Evolutionary conservation across 225 moss, liverwort and hornwort genomes (phyloP).

Genomic region (Bryoerythrophyllum caledonicum): DNA sequence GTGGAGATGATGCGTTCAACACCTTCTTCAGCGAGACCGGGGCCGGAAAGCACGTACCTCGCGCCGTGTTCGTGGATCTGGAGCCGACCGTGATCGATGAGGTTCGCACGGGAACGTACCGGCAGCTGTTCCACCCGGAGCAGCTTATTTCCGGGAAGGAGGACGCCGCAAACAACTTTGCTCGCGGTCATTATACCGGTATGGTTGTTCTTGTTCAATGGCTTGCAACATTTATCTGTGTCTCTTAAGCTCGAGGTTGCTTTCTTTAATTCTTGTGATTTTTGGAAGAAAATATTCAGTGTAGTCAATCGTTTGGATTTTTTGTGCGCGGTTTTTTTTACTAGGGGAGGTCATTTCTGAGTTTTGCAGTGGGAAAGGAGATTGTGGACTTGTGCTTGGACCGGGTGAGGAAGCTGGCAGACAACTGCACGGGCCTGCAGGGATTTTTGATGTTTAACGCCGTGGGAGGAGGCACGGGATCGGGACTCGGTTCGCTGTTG

Average conservation of each 20-base stretch:
- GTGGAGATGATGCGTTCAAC: constrained; percentile 64
- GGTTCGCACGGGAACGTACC: constrained; percentile 57
- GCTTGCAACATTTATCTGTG: too few species aligned
- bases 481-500: constrained; percentile 47
- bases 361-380: constrained; percentile 54
- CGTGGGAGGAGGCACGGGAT: constrained; percentile 55
- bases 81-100: constrained; percentile 65
- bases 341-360: not conserved
- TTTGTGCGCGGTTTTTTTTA: not conserved
- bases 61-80: constrained; percentile 65
- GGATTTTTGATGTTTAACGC: constrained; percentile 55
- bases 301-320: not conserved
- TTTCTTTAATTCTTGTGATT: not conserved
- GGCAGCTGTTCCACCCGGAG: constrained; percentile 61
- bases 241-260: too few species aligned
- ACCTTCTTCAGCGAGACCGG: constrained; percentile 67
- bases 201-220: not conserved
- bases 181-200: constrained; percentile 62
- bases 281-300: not conserved
- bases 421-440: constrained; percentile 58
- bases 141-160: constrained; percentile 65
- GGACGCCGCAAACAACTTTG: constrained; percentile 62
- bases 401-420: constrained; percentile 61
- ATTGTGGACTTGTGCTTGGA: constrained; percentile 62
- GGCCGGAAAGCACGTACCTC: constrained; percentile 59